Conservation (phyloP, 495 filamentous ascomycete species). For the Collariella sp. region DNA sequence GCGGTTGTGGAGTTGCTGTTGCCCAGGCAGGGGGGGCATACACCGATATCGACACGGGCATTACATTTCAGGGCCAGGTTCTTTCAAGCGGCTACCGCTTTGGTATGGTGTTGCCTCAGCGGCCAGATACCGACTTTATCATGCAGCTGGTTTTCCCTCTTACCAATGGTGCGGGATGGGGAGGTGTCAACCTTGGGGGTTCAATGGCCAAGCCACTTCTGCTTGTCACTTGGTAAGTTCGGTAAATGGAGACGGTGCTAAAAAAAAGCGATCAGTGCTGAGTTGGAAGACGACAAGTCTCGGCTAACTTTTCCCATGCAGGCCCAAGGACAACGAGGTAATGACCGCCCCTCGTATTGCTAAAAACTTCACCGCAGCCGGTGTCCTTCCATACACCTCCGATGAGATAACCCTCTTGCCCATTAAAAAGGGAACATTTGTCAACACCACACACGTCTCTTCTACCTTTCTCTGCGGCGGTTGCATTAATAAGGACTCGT, state of each 20-base stretch:
- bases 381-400: constrained; percentile 8
- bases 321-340: constrained; percentile 2
- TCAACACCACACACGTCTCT: constrained; percentile 19
- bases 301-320: background rate
- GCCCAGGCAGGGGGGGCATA: constrained; percentile 15
- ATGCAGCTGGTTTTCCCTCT: constrained; percentile 21
- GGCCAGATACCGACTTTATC: constrained; percentile 21
- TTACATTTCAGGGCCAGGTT: constrained; percentile 20
- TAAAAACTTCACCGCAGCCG: background rate
- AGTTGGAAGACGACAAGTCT: background rate
- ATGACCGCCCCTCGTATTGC: constrained; percentile 13
- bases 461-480: constrained; percentile 23
- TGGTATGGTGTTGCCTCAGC: constrained; percentile 20
- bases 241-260: background rate
- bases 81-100: constrained; percentile 18
- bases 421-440: constrained; percentile 15
- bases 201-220: constrained; percentile 18
- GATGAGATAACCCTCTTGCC: constrained; percentile 8
- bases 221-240: constrained; percentile 16
- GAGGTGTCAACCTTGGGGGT: constrained; percentile 14
- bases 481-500: constrained; percentile 18
- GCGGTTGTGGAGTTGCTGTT: constrained; percentile 17
- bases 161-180: constrained; percentile 19
- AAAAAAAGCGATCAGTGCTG: background rate
- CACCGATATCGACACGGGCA: constrained; percentile 20